These are phyloP conservation scores for Planoprotostelium fungivorum DNA, from an alignment of 78 protist species.

Conservation along the genomic window DNA sequence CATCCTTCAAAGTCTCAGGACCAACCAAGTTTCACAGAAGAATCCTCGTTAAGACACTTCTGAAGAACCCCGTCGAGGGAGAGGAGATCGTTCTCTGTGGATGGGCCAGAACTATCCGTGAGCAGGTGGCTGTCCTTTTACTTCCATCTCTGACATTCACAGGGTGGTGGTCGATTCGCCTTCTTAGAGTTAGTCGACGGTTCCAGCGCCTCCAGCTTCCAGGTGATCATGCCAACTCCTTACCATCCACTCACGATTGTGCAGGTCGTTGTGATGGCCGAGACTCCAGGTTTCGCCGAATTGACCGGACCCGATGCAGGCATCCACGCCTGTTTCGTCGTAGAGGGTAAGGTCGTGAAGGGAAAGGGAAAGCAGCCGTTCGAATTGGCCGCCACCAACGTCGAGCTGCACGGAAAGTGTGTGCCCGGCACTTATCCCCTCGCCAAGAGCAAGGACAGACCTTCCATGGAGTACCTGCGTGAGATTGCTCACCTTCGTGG, in stretches of 20 bases:
- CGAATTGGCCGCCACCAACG: not conserved
- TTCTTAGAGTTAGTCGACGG: not conserved
- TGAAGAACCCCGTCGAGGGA: not conserved
- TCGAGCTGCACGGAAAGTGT: not conserved
- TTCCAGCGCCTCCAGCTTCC: not conserved
- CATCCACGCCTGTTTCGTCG: constrained; percentile 2
- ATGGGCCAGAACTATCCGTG: not conserved
- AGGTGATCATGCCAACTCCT: not conserved
- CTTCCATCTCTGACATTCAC: not conserved
- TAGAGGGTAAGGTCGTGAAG: constrained; percentile 9
- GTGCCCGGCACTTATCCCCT: constrained; percentile 51
- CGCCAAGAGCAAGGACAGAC: constrained; percentile 62
- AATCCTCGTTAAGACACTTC: not conserved
- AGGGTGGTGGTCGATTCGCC: not conserved
- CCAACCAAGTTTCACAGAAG: not conserved
- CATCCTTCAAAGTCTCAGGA: not conserved
- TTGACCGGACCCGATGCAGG: not conserved
- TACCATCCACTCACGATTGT: not conserved
- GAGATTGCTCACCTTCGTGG: constrained; percentile 79
- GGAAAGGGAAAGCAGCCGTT: constrained; percentile 8
- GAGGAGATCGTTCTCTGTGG: not conserved
- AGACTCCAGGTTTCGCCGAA: not conserved
- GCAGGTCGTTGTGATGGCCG: not conserved
- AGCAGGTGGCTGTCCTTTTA: not conserved
- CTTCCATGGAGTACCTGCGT: constrained; percentile 82